A percentile compares a stretch with the other conserved stretches of the same genome.
Evolutionary conservation across 2,329 filamentous ascomycete genomes (phyloP).

Genomic region (Pseudonectria buxi): DNA sequence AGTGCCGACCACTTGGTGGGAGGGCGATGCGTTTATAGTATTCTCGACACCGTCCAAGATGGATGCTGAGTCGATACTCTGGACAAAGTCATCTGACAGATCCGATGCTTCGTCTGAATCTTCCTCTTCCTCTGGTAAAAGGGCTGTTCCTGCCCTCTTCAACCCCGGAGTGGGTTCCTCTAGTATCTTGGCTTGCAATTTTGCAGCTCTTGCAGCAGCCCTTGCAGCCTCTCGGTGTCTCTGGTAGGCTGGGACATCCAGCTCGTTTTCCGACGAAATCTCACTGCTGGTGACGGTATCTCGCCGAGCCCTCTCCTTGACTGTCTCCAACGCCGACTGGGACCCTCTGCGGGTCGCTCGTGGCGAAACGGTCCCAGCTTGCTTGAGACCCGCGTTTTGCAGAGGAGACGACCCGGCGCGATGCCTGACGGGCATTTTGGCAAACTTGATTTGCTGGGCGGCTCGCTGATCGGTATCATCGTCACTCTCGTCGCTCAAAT

Average conservation of each 20-base stretch:
- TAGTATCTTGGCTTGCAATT: constrained; percentile 32
- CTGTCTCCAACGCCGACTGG: constrained; percentile 61
- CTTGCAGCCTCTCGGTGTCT: constrained; percentile 55
- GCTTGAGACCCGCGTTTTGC: constrained; percentile 56
- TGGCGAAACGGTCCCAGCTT: constrained; percentile 42
- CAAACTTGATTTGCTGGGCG: constrained; percentile 88
- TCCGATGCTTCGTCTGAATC: constrained; percentile 57
- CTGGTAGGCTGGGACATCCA: constrained; percentile 60
- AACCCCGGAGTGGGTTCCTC: constrained; percentile 34
- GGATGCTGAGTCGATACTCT: constrained; percentile 63
- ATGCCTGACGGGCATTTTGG: constrained; percentile 85
- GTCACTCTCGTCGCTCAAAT: constrained; percentile 77
- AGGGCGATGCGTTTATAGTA: constrained; percentile 48
- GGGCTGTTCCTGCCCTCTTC: constrained; percentile 40
- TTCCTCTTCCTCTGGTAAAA: constrained; percentile 52
- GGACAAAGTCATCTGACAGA: constrained; percentile 58
- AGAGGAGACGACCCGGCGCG: constrained; percentile 85
- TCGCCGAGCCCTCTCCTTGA: constrained; percentile 61
- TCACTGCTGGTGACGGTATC: constrained; percentile 79
- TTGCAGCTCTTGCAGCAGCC: constrained; percentile 40
- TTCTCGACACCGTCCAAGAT: constrained; percentile 61
- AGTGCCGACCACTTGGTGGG: constrained; percentile 55
- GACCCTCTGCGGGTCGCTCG: constrained; percentile 56
- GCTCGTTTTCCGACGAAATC: constrained; percentile 75
- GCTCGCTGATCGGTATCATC: constrained; percentile 69